phyloP scores from a whole-genome alignment of 768 basidiomycete genomes.

The Holtermanniella nyarrowii region DNA sequence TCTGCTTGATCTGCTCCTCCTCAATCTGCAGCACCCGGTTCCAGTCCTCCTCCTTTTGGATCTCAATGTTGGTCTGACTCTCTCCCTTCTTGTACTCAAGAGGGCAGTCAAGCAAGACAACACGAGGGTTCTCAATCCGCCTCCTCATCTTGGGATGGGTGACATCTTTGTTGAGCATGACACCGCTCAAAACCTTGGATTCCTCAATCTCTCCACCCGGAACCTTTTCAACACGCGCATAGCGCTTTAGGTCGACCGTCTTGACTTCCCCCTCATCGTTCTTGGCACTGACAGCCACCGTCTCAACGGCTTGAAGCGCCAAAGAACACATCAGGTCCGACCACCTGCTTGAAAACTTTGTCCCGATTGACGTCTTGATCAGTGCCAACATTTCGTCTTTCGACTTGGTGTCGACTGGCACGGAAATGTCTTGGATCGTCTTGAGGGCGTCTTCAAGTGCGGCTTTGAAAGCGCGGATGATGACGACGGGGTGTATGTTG shows the following conservation, averaged over 20 bases:
- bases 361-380: slow-evolving; percentile 97
- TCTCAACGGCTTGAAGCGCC: slow-evolving; percentile 82
- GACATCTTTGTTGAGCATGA: slow-evolving; percentile 98
- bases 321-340: slow-evolving; percentile 93
- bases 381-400: slow-evolving; percentile 88
- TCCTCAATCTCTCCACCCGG: slow-evolving; percentile 97
- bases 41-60: slow-evolving; percentile 89
- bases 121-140: slow-evolving; percentile 76
- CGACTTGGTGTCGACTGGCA: slow-evolving; percentile 74
- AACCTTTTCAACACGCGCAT: slow-evolving; percentile 93
- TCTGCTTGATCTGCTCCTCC: slow-evolving; percentile 86
- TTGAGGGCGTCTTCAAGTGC: slow-evolving; percentile 84
- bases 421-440: slow-evolving; percentile 75
- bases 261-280: slow-evolving; percentile 56
- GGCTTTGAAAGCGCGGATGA: slow-evolving; percentile 95
- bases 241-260: slow-evolving; percentile 95
- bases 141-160: slow-evolving; percentile 95
- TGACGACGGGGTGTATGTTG: slow-evolving; percentile 96
- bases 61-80: slow-evolving; percentile 96
- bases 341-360: slow-evolving; percentile 95
- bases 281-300: slow-evolving; percentile 60
- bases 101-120: slow-evolving; percentile 85
- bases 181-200: slow-evolving; percentile 70
- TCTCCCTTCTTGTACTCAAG: slow-evolving; percentile 99
- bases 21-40: slow-evolving; percentile 83